Conservation (phyloP, 805 yeast species). For the Kluyveromyces siamensis region DNA sequence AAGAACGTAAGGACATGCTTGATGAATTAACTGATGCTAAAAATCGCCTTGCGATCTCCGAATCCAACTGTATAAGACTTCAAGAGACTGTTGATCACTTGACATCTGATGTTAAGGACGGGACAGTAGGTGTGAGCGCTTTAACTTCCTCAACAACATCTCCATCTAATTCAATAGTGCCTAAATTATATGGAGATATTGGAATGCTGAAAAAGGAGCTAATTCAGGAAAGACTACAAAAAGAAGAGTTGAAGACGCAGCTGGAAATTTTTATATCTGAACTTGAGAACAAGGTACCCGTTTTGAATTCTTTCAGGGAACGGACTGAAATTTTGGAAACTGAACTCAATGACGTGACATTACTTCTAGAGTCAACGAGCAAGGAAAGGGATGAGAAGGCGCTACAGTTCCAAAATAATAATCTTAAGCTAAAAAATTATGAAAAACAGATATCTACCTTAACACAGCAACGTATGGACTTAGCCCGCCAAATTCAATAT, state of each 20-base stretch:
- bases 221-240: constrained; percentile 60
- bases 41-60: constrained; percentile 29
- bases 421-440: constrained; percentile 22
- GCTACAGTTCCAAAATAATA: constrained; percentile 14
- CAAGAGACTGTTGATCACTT: constrained; percentile 39
- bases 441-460: constrained; percentile 34
- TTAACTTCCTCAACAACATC: constrained; percentile 10
- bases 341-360: constrained; percentile 45
- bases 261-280: constrained; percentile 65
- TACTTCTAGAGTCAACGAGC: constrained; percentile 44
- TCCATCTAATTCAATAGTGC: constrained; percentile 2
- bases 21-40: constrained; percentile 20
- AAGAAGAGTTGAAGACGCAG: constrained; percentile 60
- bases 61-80: constrained; percentile 29
- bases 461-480: constrained; percentile 54
- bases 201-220: constrained; percentile 56
- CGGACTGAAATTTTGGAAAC: constrained; percentile 48
- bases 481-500: constrained; percentile 75
- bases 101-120: constrained; percentile 14
- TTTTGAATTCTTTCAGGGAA: constrained; percentile 56
- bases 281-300: constrained; percentile 70
- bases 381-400: constrained; percentile 37
- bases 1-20: constrained; percentile 27
- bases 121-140: constrained; percentile 5
- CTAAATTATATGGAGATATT: constrained; percentile 47